Evolutionary conservation across 495 filamentous ascomycete species (phyloP).

Genomic region (Alectoria sarmentosa): DNA sequence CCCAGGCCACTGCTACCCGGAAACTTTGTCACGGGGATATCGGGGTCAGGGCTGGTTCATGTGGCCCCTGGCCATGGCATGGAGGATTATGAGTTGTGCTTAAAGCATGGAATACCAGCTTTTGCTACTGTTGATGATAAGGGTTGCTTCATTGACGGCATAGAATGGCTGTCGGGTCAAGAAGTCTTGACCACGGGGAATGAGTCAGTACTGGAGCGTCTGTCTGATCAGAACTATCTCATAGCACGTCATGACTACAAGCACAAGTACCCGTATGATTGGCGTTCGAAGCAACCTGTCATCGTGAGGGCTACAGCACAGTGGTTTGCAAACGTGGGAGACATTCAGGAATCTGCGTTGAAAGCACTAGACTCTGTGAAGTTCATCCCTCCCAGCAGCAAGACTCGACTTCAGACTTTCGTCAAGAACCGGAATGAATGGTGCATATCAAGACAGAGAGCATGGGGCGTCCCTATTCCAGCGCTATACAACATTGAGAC

Average conservation of each 20-base stretch:
- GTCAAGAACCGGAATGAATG: conserved; percentile 84
- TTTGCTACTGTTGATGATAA: conserved; percentile 76
- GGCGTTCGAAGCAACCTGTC: conserved; percentile 88
- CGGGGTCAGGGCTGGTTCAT: conserved; percentile 90
- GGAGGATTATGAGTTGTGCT: conserved; percentile 88
- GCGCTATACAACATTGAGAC: conserved; percentile 66
- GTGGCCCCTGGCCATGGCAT: conserved; percentile 91
- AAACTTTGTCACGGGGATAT: conserved; percentile 77
- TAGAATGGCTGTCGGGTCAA: conserved; percentile 52
- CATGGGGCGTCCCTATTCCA: conserved; percentile 95
- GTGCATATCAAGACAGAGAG: conserved; percentile 97
- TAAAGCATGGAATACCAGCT: conserved; percentile 52
- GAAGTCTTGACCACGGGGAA: conserved; percentile 59
- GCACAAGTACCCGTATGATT: conserved; percentile 97
- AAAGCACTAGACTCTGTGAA: conserved; percentile 58
- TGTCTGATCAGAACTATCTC: conserved; percentile 47
- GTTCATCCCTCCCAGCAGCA: conserved; percentile 71
- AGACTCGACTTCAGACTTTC: conserved; percentile 70
- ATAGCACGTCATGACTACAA: conserved; percentile 59
- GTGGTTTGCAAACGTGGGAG: conserved; percentile 91
- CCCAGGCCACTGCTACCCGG: conserved; percentile 68
- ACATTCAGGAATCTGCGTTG: conserved; percentile 67
- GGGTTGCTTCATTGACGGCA: conserved; percentile 68
- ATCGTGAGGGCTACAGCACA: conserved; percentile 90
- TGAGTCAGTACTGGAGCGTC: conserved; percentile 56